Conservation (phyloP, 176 grass and related monocot species). For the Puya raimondii region DNA sequence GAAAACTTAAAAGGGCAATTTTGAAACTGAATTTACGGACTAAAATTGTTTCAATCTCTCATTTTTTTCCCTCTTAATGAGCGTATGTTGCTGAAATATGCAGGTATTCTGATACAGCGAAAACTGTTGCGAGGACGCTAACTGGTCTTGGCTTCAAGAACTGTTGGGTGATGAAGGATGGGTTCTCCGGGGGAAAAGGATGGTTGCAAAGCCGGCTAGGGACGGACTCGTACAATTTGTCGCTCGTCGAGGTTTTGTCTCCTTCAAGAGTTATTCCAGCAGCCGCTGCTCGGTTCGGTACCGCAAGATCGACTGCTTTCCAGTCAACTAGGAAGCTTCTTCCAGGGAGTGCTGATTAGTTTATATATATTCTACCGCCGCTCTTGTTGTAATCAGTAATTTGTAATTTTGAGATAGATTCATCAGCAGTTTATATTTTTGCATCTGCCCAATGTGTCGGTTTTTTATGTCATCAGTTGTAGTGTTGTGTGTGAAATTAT, state of each 20-base stretch:
- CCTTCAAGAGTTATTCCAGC: conserved; percentile 68
- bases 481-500: no score
- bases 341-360: conserved; percentile 28
- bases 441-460: no score
- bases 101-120: conserved; percentile 62
- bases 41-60: neutral
- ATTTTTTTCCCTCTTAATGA: conserved; percentile 1
- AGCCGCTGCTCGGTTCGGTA: conserved; percentile 33
- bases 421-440: no score
- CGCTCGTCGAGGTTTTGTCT: conserved; percentile 56
- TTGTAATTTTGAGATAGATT: no score
- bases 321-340: conserved; percentile 53
- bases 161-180: conserved; percentile 68
- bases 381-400: no score
- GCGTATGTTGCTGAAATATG: neutral
- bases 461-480: no score
- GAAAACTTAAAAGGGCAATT: no score
- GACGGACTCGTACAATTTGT: conserved; percentile 42
- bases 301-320: conserved; percentile 30
- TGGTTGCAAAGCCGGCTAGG: conserved; percentile 76
- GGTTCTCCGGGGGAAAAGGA: conserved; percentile 76
- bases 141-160: conserved; percentile 65
- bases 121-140: conserved; percentile 61
- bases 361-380: no score
- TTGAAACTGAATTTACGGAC: no score